Base-by-base conservation (phyloP, 2,329 filamentous ascomycete genomes). In the Taxawa tesnikishii region DNA sequence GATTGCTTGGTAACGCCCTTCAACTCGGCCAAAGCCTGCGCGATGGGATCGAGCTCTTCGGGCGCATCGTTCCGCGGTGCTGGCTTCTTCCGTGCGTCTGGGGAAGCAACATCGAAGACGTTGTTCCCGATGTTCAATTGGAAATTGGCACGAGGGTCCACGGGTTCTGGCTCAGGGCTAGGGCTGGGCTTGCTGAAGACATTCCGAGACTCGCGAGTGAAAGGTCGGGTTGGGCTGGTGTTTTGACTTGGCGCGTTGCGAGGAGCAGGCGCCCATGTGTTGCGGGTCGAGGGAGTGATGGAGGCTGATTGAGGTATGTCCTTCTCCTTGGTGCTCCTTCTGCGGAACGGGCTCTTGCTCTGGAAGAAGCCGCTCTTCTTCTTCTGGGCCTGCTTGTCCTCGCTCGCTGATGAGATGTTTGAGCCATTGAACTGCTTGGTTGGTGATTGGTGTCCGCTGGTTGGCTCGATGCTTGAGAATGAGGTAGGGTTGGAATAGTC, bases 91-190 rank as follows among this genome's bases (percentile, higher is more conserved):
- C 54, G 54, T 16, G 47, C 43, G 38, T 88, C 82, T 0, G 83
- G 79, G 6, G 80, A 80, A 9, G 82, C 80, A 7, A 98, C 88
- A 35, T 93, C 78, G 48, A 98, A 94, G 8, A 98, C 84, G 47
- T 98, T 98, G 47, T 92, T 84, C 6, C 90, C 90, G 33, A 98
- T 74, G 47, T 94, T 94, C 16, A 98, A 68, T 39, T 93, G 88
- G 46, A 96, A 77, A 53, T 81, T 94, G 24, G 88, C 85, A 40
- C 90, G 79, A 34, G 88, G 87, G 50, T 94, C 90, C 23, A 90
- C 87, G 1, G 82, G 81, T 32, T 92, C 83, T 3, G 83, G 84
- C 47, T 84, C 92, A 32, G 63, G 65, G 43, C 62, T 67, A 41
- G 43, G 60, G 51, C 58, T 53, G 13, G 28, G 38, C 13, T 1